A percentile compares a stretch with the other conserved stretches of the same genome.
Evolutionary conservation across 2,329 filamentous ascomycete genomes (phyloP).

Genomic region (Hypoxylon sp.): DNA sequence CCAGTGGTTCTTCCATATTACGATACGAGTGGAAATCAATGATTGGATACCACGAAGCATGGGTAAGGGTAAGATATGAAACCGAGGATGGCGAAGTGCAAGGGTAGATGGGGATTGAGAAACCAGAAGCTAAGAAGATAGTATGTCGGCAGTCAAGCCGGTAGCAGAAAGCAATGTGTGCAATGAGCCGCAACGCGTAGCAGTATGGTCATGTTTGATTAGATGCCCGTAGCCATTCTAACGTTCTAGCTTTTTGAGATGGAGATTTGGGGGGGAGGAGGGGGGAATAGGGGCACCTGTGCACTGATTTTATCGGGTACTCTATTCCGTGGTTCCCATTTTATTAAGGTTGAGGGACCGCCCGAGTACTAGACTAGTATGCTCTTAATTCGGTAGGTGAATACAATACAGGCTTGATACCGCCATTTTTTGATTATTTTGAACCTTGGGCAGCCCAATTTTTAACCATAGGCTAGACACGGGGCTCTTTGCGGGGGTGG

Average conservation of each 20-base stretch:
- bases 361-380: constrained; percentile 3
- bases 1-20: background rate
- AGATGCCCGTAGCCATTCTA: background rate
- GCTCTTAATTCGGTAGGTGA: background rate
- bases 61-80: constrained; percentile 1
- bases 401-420: no score
- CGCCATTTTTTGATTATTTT: no score
- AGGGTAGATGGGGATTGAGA: background rate
- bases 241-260: background rate
- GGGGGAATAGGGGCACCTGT: background rate
- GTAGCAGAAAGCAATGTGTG: no score
- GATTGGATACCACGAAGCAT: background rate
- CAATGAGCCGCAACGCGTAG: background rate
- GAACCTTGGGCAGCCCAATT: no score
- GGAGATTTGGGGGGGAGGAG: background rate
- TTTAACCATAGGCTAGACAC: no score
- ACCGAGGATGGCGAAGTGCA: background rate
- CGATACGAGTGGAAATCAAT: background rate
- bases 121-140: background rate
- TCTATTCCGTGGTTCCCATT: background rate
- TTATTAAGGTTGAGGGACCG: constrained; percentile 9
- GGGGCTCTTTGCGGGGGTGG: no score
- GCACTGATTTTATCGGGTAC: no score
- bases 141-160: background rate
- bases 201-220: background rate